Evolutionary conservation across 106 monocot genomes (phyloP).

Genomic region (Acorus gramineus): DNA sequence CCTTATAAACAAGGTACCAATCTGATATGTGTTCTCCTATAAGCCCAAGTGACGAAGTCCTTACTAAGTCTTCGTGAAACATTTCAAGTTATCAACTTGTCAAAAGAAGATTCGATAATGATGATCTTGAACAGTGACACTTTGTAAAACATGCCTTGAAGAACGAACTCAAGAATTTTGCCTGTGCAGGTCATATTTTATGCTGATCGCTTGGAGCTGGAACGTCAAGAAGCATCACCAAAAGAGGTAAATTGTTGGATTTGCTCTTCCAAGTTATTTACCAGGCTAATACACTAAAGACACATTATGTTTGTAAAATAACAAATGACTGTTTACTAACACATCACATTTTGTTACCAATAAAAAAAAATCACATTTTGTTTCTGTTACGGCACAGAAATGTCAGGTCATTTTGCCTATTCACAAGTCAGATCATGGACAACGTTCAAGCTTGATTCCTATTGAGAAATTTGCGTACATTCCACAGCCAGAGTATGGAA

Average conservation of each 20-base stretch:
- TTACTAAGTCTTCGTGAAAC: no score
- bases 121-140: no score
- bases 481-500: conserved; percentile 3
- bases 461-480: conserved; percentile 22
- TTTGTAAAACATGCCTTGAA: no score
- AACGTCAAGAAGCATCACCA: conserved; percentile 15
- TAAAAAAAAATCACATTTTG: no score
- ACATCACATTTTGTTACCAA: no score
- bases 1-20: conserved; percentile 59
- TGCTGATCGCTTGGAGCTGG: conserved; percentile 47
- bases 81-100: no score
- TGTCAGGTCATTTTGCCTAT: conserved; percentile 6
- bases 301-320: no score
- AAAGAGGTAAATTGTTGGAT: conserved; percentile 26
- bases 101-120: no score
- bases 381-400: no score
- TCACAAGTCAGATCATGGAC: neutral
- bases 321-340: no score
- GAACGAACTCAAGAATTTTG: neutral
- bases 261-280: neutral
- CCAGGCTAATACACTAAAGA: neutral
- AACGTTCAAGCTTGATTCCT: neutral
- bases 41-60: no score
- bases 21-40: neutral
- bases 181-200: conserved; percentile 65